Conservation (phyloP, 768 basidiomycete species). For the Infundibulicybe gibba region DNA sequence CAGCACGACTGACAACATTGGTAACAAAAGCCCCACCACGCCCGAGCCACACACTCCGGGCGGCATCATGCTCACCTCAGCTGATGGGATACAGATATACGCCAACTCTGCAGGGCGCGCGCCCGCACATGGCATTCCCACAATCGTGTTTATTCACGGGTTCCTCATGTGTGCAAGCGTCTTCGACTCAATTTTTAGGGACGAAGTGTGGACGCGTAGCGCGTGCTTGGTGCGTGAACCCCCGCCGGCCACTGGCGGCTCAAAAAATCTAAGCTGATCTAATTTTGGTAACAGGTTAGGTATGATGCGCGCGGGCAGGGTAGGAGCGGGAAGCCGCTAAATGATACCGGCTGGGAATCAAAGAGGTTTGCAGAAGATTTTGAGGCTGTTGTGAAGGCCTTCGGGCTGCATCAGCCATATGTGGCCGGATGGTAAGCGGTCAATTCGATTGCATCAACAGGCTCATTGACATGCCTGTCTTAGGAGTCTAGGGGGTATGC, state of each 20-base stretch:
- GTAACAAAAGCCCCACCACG: too few relatives aligned
- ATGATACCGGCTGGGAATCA: conserved; percentile 7
- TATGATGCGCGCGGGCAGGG: conserved; percentile 14
- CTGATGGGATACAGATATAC: neutral
- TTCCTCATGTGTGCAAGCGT: neutral
- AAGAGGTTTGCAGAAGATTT: conserved; percentile 11
- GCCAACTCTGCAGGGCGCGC: neutral
- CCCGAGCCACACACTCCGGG: too few relatives aligned
- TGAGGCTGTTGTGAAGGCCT: conserved; percentile 5
- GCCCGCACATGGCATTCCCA: neutral
- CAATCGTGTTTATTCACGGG: neutral
- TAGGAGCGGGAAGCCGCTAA: conserved; percentile 8
- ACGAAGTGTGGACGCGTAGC: neutral
- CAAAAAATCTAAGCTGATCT: neutral
- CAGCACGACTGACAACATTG: too few relatives aligned
- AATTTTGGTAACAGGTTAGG: conserved; percentile 3
- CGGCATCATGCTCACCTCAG: neutral
- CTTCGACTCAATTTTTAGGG: neutral
- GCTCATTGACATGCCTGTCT: neutral
- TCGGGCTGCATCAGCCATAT: neutral
- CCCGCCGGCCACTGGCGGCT: conserved; percentile 5
- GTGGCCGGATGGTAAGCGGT: neutral
- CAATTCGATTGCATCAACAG: neutral
- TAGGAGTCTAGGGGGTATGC: neutral
- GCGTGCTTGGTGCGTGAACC: conserved; percentile 13